Evolutionary conservation across 2,329 filamentous ascomycete genomes (phyloP).

Genomic region (Phialocephala subalpina): DNA sequence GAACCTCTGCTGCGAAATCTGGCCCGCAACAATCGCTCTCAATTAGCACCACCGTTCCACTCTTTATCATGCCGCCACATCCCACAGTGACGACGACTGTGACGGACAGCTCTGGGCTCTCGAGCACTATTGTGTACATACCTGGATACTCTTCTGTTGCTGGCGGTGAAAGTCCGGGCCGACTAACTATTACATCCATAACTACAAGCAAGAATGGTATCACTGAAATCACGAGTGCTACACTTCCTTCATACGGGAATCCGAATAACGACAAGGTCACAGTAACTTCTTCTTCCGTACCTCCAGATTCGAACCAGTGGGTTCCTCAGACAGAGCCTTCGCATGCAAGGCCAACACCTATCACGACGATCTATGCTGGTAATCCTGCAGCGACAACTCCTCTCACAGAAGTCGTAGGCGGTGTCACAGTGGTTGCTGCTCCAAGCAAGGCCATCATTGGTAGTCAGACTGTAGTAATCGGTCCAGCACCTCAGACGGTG

Average conservation of each 20-base stretch:
- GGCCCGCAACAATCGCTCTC: background rate
- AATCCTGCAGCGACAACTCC: slow-evolving; percentile 16
- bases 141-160: background rate
- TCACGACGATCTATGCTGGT: slow-evolving; percentile 15
- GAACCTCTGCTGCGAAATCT: background rate
- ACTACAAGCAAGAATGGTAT: slow-evolving; percentile 37
- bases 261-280: slow-evolving; percentile 15
- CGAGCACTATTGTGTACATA: slow-evolving; percentile 5
- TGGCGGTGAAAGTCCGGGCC: background rate
- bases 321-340: background rate
- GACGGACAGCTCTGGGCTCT: background rate
- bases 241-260: slow-evolving; percentile 24
- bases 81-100: slow-evolving; percentile 6
- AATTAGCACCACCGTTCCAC: background rate
- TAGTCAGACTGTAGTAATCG: slow-evolving; percentile 33
- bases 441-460: slow-evolving; percentile 36
- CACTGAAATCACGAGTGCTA: slow-evolving; percentile 29
- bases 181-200: slow-evolving; percentile 29
- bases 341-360: slow-evolving; percentile 8
- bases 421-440: slow-evolving; percentile 33
- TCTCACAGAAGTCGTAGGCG: slow-evolving; percentile 25
- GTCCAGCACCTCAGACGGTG: slow-evolving; percentile 25
- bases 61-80: background rate
- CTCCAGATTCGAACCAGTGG: background rate
- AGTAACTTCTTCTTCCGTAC: background rate